These are phyloP conservation scores for Synchytrium microbalum DNA, from an alignment of 371 early-diverging fungal species.

Conservation along the genomic window DNA sequence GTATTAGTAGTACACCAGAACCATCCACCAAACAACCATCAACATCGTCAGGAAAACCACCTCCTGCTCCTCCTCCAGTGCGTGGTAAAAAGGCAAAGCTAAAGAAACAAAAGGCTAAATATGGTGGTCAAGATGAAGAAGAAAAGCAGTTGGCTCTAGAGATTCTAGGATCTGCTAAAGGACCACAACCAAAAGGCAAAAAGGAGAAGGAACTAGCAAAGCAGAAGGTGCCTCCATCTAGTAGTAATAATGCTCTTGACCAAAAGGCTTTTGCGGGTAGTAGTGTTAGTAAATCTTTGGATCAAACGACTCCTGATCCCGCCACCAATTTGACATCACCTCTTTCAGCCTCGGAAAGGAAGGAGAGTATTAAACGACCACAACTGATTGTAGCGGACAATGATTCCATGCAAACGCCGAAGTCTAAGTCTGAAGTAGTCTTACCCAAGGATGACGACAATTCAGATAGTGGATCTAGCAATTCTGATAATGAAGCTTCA, in stretches of 20 bases:
- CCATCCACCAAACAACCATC: conserved; percentile 11
- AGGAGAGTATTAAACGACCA: too few relatives aligned
- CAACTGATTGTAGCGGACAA: conserved; percentile 68
- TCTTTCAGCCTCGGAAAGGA: conserved; percentile 38
- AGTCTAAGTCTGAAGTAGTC: conserved; percentile 15
- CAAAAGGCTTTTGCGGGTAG: conserved; percentile 12
- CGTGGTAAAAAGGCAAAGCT: conserved; percentile 83
- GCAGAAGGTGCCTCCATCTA: conserved; percentile 18
- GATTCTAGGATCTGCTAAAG: conserved; percentile 61
- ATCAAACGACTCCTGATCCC: conserved; percentile 1
- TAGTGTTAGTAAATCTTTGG: conserved; percentile 6
- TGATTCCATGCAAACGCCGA: conserved; percentile 60
- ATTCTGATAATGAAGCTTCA: not conserved
- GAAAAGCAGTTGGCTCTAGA: conserved; percentile 76
- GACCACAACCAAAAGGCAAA: conserved; percentile 65
- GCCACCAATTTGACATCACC: conserved; percentile 32
- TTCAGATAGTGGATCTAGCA: conserved; percentile 1
- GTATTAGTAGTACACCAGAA: conserved; percentile 8
- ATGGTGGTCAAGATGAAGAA: conserved; percentile 90
- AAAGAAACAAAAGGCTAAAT: conserved; percentile 86
- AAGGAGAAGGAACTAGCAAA: conserved; percentile 40
- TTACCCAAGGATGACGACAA: conserved; percentile 1
- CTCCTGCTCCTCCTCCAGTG: conserved; percentile 32
- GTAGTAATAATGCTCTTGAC: conserved; percentile 3
- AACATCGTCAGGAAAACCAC: conserved; percentile 10